Evolutionary conservation across 2,329 filamentous ascomycete species (phyloP).

Genomic region (Monosporascus ibericus): DNA sequence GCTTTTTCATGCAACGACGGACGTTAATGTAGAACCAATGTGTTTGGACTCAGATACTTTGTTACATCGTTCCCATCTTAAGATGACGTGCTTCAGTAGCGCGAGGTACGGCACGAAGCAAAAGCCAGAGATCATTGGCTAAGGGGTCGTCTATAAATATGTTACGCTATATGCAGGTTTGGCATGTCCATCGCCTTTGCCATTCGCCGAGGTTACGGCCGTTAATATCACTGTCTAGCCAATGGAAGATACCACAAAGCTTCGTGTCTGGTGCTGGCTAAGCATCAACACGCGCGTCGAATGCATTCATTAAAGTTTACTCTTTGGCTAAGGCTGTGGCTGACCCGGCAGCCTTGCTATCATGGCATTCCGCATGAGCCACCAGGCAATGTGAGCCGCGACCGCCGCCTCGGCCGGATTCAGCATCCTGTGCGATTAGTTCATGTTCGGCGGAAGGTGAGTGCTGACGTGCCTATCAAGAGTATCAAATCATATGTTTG

Average conservation of each 20-base stretch:
- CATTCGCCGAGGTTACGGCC: not conserved
- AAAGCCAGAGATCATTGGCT: not conserved
- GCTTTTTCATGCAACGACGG: no score
- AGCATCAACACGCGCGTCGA: no score
- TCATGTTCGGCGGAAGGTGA: not conserved
- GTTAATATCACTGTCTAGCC: not conserved
- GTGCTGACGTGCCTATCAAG: not conserved
- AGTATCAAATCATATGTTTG: not conserved
- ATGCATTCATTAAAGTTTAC: not conserved
- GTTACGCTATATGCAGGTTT: not conserved
- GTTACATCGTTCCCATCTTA: no score
- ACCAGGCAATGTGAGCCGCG: not conserved
- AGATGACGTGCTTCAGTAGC: no score
- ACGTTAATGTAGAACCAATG: no score
- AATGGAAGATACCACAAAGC: not conserved
- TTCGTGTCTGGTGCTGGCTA: no score
- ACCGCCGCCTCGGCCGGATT: not conserved
- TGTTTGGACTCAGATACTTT: no score
- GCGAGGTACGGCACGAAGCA: no score
- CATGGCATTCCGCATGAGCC: not conserved
- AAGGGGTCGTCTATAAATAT: not conserved
- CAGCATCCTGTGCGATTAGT: not conserved
- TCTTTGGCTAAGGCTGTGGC: not conserved
- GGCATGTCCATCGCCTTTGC: not conserved
- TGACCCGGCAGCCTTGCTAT: not conserved